These are phyloP conservation scores for Heliamphora exappendiculata DNA, from an alignment of 148 eudicot genomes.

Conservation along the genomic window DNA sequence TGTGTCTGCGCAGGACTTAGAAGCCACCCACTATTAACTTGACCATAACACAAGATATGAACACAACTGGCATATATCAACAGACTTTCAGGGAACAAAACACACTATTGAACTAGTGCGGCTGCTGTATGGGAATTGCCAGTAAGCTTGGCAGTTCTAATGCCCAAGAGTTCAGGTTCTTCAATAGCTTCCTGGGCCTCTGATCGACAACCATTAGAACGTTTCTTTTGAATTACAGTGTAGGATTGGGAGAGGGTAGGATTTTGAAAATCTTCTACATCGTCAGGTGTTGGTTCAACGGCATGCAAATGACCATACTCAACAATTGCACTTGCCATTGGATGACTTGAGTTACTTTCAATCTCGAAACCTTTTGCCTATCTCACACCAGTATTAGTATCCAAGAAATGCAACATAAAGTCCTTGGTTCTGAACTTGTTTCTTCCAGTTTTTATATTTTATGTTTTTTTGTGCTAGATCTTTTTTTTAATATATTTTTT, in stretches of 20 bases:
- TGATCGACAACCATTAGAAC: constrained; percentile 31
- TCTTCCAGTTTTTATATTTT: neutral
- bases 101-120: constrained; percentile 20
- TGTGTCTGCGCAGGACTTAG: too few relatives aligned
- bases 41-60: too few relatives aligned
- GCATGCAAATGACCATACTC: constrained; percentile 43
- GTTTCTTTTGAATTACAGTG: too few relatives aligned
- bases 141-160: constrained; percentile 36
- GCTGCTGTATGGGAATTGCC: constrained; percentile 35
- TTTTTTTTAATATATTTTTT: too few relatives aligned
- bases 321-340: constrained; percentile 71
- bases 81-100: neutral
- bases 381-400: neutral
- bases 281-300: constrained; percentile 63
- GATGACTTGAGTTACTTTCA: constrained; percentile 93
- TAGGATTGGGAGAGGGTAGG: too few relatives aligned
- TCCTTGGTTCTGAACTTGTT: too few relatives aligned
- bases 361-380: constrained; percentile 70
- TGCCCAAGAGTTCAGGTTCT: constrained; percentile 28
- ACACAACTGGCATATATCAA: neutral
- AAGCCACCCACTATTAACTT: too few relatives aligned
- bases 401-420: neutral
- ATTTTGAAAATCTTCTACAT: constrained; percentile 63
- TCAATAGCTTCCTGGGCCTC: constrained; percentile 33
- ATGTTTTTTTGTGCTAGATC: neutral